These are phyloP conservation scores for Tylopilus vinaceipallidus DNA, from an alignment of 768 basidiomycete genomes.

Conservation along the genomic window DNA sequence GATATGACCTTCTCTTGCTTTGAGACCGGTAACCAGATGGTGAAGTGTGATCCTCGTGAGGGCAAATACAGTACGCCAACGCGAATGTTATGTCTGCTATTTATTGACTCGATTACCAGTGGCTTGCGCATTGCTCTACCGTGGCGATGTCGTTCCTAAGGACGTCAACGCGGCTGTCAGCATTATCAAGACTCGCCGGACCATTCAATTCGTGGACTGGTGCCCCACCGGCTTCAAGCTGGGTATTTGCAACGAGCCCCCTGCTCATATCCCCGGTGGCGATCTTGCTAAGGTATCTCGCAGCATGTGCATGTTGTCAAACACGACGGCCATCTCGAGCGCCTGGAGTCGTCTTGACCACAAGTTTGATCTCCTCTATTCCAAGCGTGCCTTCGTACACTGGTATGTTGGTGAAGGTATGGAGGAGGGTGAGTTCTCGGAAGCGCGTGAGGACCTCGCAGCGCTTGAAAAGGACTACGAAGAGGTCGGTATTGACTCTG, in stretches of 20 bases:
- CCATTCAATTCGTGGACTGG: conserved; percentile 80
- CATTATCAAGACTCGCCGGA: conserved; percentile 75
- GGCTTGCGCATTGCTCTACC: conserved; percentile 70
- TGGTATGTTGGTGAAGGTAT: conserved; percentile 78
- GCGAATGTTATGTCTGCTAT: not conserved
- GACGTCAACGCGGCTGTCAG: conserved; percentile 74
- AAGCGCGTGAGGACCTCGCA: conserved; percentile 98
- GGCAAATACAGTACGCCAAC: conserved; percentile 65
- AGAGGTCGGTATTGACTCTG: conserved; percentile 66
- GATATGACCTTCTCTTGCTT: conserved; percentile 97
- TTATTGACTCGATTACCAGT: conserved; percentile 32
- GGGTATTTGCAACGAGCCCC: conserved; percentile 78
- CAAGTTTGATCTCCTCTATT: conserved; percentile 79
- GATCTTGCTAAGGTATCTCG: conserved; percentile 76
- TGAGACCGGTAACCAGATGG: conserved; percentile 77
- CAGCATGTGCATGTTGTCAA: conserved; percentile 77
- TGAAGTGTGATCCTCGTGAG: conserved; percentile 76
- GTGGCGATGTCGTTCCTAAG: conserved; percentile 77
- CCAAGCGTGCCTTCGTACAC: conserved; percentile 55
- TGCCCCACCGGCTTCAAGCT: conserved; percentile 77
- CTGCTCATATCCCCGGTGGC: conserved; percentile 71
- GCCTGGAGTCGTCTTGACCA: conserved; percentile 76
- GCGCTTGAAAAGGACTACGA: conserved; percentile 98
- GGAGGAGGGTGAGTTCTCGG: conserved; percentile 96
- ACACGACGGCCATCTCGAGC: conserved; percentile 68